A percentile compares a stretch with the other conserved stretches of the same genome.
phyloP scores from a whole-genome alignment of 2,329 filamentous ascomycete genomes.

The Pseudogymnoascus verrucosus region DNA sequence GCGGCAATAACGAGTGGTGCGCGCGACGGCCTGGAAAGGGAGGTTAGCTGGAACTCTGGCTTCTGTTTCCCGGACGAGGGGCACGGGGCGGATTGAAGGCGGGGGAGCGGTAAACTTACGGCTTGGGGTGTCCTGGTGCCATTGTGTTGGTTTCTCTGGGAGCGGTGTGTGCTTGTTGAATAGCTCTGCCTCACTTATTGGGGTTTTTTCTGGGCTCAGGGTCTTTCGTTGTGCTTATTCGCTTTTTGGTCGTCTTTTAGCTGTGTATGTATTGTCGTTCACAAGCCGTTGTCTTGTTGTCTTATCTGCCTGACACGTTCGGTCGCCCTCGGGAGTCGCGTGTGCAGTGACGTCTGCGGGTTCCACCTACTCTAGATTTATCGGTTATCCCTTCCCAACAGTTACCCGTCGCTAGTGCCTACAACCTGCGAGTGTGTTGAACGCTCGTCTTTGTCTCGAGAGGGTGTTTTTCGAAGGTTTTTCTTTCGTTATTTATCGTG shows the following conservation, averaged over 20 bases:
- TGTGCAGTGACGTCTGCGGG: not conserved
- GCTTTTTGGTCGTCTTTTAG: not conserved
- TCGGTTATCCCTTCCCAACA: slow-evolving; percentile 4
- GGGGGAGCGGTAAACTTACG: not conserved
- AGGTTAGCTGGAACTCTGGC: not conserved
- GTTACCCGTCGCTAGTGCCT: slow-evolving; percentile 6
- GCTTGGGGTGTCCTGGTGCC: slow-evolving; percentile 1
- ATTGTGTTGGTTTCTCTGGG: not conserved
- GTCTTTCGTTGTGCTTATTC: not conserved
- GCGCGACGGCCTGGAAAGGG: slow-evolving; percentile 19
- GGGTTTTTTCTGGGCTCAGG: not conserved
- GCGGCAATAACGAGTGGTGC: slow-evolving; percentile 23
- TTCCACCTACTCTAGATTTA: not conserved
- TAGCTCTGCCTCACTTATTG: not conserved
- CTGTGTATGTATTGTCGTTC: not conserved
- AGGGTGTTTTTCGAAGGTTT: too few species aligned
- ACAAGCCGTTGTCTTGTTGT: not conserved
- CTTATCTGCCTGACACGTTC: not conserved
- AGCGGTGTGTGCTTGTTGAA: slow-evolving; percentile 5
- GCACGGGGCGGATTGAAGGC: not conserved
- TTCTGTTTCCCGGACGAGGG: not conserved
- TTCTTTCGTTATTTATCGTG: not conserved
- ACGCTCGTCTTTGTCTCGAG: not conserved
- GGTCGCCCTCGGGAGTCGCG: slow-evolving; percentile 1
- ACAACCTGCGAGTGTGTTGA: not conserved